Base-by-base conservation (phyloP, 108 stramenopile genomes). In the Ochromonas danica region DNA sequence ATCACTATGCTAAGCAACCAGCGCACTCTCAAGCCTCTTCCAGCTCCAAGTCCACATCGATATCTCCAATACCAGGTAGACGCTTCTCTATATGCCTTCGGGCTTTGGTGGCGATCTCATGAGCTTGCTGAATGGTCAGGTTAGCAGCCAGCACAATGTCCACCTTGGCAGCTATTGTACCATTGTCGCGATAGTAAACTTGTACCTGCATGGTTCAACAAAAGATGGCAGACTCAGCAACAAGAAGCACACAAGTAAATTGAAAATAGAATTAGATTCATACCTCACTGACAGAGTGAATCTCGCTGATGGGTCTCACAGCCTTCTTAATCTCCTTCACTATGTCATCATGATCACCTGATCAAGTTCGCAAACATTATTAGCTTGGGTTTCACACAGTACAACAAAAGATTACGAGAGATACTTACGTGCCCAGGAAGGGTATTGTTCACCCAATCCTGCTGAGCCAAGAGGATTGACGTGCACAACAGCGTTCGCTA, bases 141-240 rank as follows among this genome's bases (percentile, higher is more conserved):
- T 39, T 42, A 6, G 28, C 3, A 60, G 45, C 14, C 72, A 75
- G 22, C 30, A 75, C 6, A 36, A 75, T 60, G 31, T 75, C 72
- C 36, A 75, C 72, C 72, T 75, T 75, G 3, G 51, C 72, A 17
- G 45, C 25, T 6, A 75, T 75, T 33, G 6, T 10, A 41, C 72
- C 72, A 41, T 75, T 25, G 31, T 75, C 72, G 3, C 25, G 6
- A 25, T 75, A 75, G 25, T 75, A 75, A 10, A 75, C 40, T 60
- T 75, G 72, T 6, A 75, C 72, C 22, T n/a, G n/a, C n/a, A n/a
- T n/a, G n/a, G n/a, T n/a, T n/a, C n/a, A n/a, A n/a, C n/a, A n/a
- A n/a, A n/a, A n/a, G n/a, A n/a, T n/a, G n/a, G n/a, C n/a, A n/a
- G n/a, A n/a, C n/a, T n/a, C n/a, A n/a, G n/a, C n/a, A n/a, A n/a